A percentile compares a stretch with the other conserved stretches of the same genome.
Evolutionary conservation across 1,284 basidiomycete species (phyloP).

Genomic region (Cryptococcus deneoformans): DNA sequence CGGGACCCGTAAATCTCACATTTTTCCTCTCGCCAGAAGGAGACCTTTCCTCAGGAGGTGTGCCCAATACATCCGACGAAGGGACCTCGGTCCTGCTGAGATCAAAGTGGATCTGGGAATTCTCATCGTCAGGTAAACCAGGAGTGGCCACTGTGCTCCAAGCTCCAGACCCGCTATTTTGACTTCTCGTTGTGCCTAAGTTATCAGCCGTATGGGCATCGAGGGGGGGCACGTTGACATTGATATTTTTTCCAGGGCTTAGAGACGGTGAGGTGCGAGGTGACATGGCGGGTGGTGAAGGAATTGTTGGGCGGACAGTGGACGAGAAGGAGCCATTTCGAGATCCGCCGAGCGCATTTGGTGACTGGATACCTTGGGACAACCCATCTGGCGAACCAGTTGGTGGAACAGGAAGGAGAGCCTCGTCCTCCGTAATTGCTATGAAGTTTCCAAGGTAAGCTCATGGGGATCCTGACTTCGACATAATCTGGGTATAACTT

Average conservation of each 20-base stretch:
- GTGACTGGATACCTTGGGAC: background rate
- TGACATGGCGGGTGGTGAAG: background rate
- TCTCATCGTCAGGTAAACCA: conserved; percentile 34
- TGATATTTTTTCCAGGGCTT: too few relatives aligned
- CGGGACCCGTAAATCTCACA: conserved; percentile 46
- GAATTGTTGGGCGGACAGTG: conserved; percentile 9
- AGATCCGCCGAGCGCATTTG: background rate
- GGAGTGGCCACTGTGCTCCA: conserved; percentile 49
- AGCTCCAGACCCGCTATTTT: conserved; percentile 21
- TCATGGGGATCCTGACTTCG: too few relatives aligned
- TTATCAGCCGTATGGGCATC: too few relatives aligned
- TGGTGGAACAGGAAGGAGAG: conserved; percentile 24
- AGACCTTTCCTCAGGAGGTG: conserved; percentile 5
- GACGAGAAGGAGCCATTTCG: conserved; percentile 21
- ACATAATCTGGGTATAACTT: conserved; percentile 12
- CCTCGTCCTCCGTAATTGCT: conserved; percentile 31
- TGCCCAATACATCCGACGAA: conserved; percentile 13
- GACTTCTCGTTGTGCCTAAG: background rate
- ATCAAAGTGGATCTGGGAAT: conserved; percentile 20
- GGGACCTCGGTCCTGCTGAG: conserved; percentile 5
- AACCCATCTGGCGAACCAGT: conserved; percentile 8
- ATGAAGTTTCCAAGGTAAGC: background rate
- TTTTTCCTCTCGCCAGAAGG: conserved; percentile 31
- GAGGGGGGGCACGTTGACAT: background rate
- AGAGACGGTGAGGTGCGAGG: conserved; percentile 15